Evolutionary conservation across 768 basidiomycete species (phyloP).

Genomic region (Lactarius akahatsu): DNA sequence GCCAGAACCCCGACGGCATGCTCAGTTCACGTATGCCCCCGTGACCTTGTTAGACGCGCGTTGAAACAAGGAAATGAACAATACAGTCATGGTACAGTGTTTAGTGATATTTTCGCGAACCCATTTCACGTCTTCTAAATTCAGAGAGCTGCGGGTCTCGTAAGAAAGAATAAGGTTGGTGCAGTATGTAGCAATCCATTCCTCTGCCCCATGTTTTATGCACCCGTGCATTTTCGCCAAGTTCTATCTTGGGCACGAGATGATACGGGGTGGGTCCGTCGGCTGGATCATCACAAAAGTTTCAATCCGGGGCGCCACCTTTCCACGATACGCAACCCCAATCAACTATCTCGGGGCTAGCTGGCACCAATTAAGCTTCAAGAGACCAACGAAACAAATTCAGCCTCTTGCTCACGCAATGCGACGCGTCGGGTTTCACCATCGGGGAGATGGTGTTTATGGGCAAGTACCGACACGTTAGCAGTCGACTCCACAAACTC

Average conservation of each 20-base stretch:
- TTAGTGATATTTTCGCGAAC: not conserved
- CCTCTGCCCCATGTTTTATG: not conserved
- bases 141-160: not conserved
- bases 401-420: not conserved
- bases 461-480: not conserved
- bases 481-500: not conserved
- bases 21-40: not conserved
- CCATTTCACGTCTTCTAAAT: not conserved
- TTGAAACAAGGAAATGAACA: not conserved
- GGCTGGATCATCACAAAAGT: not conserved
- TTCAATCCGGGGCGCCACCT: not conserved
- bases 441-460: not conserved
- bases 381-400: not conserved
- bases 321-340: not conserved
- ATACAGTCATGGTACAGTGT: not conserved
- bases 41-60: not conserved
- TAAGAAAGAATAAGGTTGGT: not conserved
- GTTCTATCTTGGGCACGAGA: not conserved
- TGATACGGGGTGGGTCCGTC: not conserved
- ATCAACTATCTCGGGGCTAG: not conserved
- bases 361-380: conserved; percentile 7
- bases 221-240: not conserved
- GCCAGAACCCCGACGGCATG: not conserved
- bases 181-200: not conserved
- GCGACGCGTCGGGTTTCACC: conserved; percentile 11